Evolutionary conservation across 495 filamentous ascomycete species (phyloP).

Genomic region (Penicillium antarcticum): DNA sequence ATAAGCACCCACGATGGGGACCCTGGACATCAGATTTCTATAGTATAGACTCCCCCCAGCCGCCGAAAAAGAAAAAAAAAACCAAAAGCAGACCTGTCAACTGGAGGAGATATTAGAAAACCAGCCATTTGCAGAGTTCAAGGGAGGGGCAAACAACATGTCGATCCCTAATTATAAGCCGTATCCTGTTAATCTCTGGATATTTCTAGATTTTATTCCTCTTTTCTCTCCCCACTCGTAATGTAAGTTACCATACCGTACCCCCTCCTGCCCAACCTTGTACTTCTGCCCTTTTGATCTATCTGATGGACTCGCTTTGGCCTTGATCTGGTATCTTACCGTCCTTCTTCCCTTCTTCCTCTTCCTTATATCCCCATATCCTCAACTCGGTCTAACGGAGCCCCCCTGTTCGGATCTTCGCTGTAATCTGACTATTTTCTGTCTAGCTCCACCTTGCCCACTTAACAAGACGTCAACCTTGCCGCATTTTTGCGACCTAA

Average conservation of each 20-base stretch:
- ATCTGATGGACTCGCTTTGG: constrained; percentile 5
- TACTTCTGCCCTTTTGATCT: constrained; percentile 17
- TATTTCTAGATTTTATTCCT: constrained; percentile 11
- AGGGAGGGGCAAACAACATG: neutral
- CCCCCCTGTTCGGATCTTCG: constrained; percentile 14
- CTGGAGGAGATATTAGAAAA: neutral
- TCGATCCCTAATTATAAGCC: constrained; percentile 23
- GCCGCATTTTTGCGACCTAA: constrained; percentile 5
- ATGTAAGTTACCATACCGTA: neutral
- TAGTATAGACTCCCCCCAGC: too few relatives aligned
- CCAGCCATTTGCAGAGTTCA: neutral
- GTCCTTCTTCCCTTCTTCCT: neutral
- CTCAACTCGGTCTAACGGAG: constrained; percentile 1
- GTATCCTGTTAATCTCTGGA: neutral
- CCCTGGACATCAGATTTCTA: too few relatives aligned
- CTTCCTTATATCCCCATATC: neutral
- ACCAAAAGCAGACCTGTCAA: constrained; percentile 26
- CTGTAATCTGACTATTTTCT: constrained; percentile 21
- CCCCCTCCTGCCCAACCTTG: constrained; percentile 12
- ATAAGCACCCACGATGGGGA: neutral
- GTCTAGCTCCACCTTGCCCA: constrained; percentile 19
- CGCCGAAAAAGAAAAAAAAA: constrained; percentile 4
- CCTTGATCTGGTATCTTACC: neutral
- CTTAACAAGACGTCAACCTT: neutral
- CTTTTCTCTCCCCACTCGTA: neutral